Percentiles rank a stretch among this genome's conserved stretches.
Evolutionary conservation across 2,329 filamentous ascomycete genomes (phyloP).

Genomic region (Colletotrichum caudatum): DNA sequence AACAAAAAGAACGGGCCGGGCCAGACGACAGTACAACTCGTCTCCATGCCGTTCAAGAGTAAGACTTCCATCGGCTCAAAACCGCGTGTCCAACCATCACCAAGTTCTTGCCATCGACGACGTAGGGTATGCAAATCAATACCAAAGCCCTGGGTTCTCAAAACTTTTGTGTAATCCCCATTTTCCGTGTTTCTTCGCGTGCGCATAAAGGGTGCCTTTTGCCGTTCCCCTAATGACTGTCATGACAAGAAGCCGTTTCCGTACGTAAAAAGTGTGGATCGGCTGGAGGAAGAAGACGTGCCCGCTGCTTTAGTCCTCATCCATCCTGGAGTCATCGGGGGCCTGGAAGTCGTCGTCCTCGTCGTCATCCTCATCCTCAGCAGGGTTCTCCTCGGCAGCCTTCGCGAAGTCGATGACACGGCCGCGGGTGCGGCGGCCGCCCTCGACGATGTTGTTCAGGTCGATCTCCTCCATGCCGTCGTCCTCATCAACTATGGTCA

Average conservation of each 20-base stretch:
- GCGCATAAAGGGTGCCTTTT: conserved; percentile 10
- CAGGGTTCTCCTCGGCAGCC: conserved; percentile 82
- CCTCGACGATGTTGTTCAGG: conserved; percentile 84
- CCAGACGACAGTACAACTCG: conserved; percentile 21
- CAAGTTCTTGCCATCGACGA: conserved; percentile 18
- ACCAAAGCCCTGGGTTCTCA: conserved; percentile 13
- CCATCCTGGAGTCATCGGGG: conserved; percentile 78
- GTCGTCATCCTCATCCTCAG: conserved; percentile 83
- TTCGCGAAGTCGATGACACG: conserved; percentile 94
- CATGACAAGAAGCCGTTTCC: conserved; percentile 4
- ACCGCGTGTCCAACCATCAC: conserved; percentile 30
- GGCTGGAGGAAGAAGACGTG: conserved; percentile 15
- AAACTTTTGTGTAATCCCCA: conserved; percentile 39
- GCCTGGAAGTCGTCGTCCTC: conserved; percentile 78
- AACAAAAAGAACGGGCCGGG: conserved; percentile 4
- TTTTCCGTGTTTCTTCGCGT: conserved; percentile 14
- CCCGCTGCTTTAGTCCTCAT: conserved; percentile 60
- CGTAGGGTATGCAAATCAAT: conserved; percentile 5
- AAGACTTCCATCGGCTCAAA: conserved; percentile 26
- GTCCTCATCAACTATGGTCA: conserved; percentile 70
- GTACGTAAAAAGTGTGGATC: background rate
- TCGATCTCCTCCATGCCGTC: conserved; percentile 95
- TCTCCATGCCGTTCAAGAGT: conserved; percentile 26
- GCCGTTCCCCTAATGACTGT: conserved; percentile 13
- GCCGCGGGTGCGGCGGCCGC: conserved; percentile 87